Evolutionary conservation across 441 rosid species (phyloP), one percentile per base, ranked within the genome.

Genomic region (Gossypium davidsonii): DNA sequence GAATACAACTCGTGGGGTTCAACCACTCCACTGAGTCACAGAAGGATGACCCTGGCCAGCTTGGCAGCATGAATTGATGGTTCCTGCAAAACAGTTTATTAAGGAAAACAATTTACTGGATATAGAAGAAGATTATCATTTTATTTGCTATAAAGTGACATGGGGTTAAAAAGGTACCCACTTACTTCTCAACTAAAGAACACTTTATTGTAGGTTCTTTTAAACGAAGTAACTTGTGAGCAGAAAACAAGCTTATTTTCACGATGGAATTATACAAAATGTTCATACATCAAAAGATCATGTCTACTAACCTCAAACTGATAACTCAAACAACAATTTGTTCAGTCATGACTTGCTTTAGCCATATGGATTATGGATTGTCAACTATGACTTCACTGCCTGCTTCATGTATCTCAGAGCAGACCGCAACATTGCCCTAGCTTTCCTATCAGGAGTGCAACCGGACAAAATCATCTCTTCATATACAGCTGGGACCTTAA

Each of bases 401-500:
- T 90, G 97, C 82, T 85, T 95, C 98, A 91, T 87, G 83, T 90
- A 93, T 85, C 83, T 90, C 70, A 95, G 78, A 79, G 97, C 99
- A 77, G 98, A 91, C 21, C 99, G 93, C 67, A 95, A 79, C 99
- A 95, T 95, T 25, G 92, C 93, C 85, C 93, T 86, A 69, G 99
- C 95, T 85, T 93, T 95, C 73, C 88, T 85, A 76, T 95, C 99
- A 3, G 99, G 97, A 79, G 80, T 86, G 85, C 92, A 90, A 11
- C 97, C 99, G 39, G 90, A 84, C 85, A 82, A 57, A 67, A 91
- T 85, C 99, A 95, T 91, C 84, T 95, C 99, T 79, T 93, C 96
- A 25, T 90, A 95, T 66, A 95, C 95, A 64, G 81, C 77, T 0
- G 99, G 98, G 62, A 95, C 98, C 99, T 95, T 86, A 81, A 79